Base-by-base conservation (phyloP, 2,329 filamentous ascomycete genomes). In the Botrytis hyacinthi region DNA sequence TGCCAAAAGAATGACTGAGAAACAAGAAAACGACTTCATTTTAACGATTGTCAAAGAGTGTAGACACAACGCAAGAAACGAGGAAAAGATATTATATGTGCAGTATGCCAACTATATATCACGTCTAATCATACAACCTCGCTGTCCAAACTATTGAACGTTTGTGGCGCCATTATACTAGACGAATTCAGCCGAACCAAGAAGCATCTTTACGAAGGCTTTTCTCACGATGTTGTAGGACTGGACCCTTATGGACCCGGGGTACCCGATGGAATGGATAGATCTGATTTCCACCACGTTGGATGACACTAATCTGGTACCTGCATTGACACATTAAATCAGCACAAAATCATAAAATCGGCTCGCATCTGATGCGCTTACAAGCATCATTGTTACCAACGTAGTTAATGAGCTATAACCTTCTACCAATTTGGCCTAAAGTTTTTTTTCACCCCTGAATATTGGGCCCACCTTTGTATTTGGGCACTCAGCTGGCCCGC, bases 141-240 rank as follows among this genome's bases (percentile, higher is more conserved):
- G 37, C 18, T 60, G 67, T 60, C 29, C 35, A 60, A 44, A 60
- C 67, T 60, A 70, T 60, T 70, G 51, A 44, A 70, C 51, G 4
- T 26, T 32, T 35, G 37, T 60, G 20, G 26, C n/a, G 32, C 10
- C 48, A 48, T 12, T 44, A 5, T 51, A 70, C 51, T 69, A 57
- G 37, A n/a, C 67, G n/a, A 18, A 20, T 26, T 32, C 26, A 67
- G 51, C 67, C 9, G 14, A 22, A 35, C 26, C 22, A 57, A 32
- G n/a, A 22, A n/a, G 12, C n/a, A 44, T 59, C 35, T 57, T 69
- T 35, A 32, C 2, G n/a, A 57, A 57, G 48, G 16, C 22, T 44
- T 42, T 40, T 42, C 35, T 32, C 18, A 44, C 48, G 26, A 59
- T 59, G 51, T 35, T 59, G n/a, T 57, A 69, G 35, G 35, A 59